Evolutionary conservation across 2,329 filamentous ascomycete genomes (phyloP).

Genomic region (Pezicula neosporulosa): DNA sequence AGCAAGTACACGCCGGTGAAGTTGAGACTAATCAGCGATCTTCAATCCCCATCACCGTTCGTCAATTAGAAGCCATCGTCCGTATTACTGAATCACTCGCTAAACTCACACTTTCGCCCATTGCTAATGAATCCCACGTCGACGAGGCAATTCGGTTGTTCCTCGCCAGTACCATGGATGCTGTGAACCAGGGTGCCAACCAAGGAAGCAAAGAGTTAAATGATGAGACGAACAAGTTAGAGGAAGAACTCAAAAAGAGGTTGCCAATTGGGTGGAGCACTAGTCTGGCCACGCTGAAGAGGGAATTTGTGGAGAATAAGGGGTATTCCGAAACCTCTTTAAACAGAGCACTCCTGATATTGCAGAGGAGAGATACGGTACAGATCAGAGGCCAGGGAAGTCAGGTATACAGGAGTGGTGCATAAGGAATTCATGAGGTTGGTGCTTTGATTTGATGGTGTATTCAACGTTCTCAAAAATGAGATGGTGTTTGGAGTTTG

Average conservation of each 20-base stretch:
- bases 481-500: constrained; percentile 3
- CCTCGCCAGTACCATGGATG: constrained; percentile 96
- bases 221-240: constrained; percentile 82
- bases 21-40: constrained; percentile 85
- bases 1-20: constrained; percentile 89
- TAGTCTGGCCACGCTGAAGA: constrained; percentile 76
- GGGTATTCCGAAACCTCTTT: constrained; percentile 86
- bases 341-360: constrained; percentile 77
- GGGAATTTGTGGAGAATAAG: constrained; percentile 89
- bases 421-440: constrained; percentile 34
- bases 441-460: background rate
- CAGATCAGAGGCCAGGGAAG: constrained; percentile 74
- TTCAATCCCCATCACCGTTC: constrained; percentile 94
- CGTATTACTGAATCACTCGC: constrained; percentile 95
- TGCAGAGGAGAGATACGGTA: constrained; percentile 85
- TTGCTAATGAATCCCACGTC: constrained; percentile 88
- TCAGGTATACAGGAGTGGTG: constrained; percentile 71
- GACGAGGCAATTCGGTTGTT: constrained; percentile 97
- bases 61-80: constrained; percentile 94
- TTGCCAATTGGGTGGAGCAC: constrained; percentile 96
- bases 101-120: constrained; percentile 80
- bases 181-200: constrained; percentile 84
- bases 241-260: constrained; percentile 81
- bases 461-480: constrained; percentile 1
- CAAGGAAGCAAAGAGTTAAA: constrained; percentile 84